These are phyloP conservation scores for Scytalidium sp. DNA, from an alignment of 2,329 filamentous ascomycete species.

Conservation along the genomic window DNA sequence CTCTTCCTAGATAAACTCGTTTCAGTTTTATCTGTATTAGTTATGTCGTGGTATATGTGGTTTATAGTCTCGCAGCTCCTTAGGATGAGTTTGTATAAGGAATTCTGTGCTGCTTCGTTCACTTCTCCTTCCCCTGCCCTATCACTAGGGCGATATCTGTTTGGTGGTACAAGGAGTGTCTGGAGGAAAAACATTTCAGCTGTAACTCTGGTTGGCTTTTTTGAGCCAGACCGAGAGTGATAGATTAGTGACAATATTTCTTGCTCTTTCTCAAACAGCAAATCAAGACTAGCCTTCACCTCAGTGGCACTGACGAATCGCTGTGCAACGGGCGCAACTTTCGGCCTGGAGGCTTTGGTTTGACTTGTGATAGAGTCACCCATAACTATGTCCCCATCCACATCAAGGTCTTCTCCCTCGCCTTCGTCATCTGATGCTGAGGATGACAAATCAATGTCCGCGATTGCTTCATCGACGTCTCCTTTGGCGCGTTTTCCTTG, in stretches of 20 bases:
- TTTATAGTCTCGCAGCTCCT: conserved; percentile 70
- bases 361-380: conserved; percentile 42
- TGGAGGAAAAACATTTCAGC: conserved; percentile 95
- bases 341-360: conserved; percentile 32
- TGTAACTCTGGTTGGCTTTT: conserved; percentile 54
- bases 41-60: conserved; percentile 69
- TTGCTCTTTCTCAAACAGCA: conserved; percentile 84
- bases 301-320: conserved; percentile 81
- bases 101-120: conserved; percentile 85
- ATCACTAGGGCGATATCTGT: conserved; percentile 85
- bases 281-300: conserved; percentile 71
- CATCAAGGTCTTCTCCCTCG: conserved; percentile 45
- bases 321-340: conserved; percentile 46
- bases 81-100: conserved; percentile 81
- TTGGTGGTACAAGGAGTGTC: conserved; percentile 84
- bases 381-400: conserved; percentile 57
- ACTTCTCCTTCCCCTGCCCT: conserved; percentile 77
- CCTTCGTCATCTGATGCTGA: conserved; percentile 40
- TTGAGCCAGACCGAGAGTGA: conserved; percentile 60
- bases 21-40: conserved; percentile 14
- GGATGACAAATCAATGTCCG: conserved; percentile 56
- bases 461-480: conserved; percentile 55
- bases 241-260: conserved; percentile 85
- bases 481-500: conserved; percentile 33
- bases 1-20: conserved; percentile 40